A percentile compares a stretch with the other conserved stretches of the same genome.
phyloP scores from a whole-genome alignment of 129 eudicot species.

The Chrysanthemum seticuspe region DNA sequence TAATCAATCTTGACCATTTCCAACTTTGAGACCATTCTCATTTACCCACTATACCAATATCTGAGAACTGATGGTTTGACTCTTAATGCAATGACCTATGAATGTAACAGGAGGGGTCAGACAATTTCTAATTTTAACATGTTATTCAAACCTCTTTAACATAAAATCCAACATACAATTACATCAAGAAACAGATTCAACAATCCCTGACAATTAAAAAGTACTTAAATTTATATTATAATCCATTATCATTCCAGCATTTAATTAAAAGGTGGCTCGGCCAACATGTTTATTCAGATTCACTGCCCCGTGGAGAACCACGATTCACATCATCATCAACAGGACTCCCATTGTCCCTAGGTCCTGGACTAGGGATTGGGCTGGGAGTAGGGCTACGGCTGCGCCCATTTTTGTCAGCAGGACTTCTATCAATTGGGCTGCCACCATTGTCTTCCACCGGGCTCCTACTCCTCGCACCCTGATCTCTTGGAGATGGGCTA shows the following conservation, averaged over 20 bases:
- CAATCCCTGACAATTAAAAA: not conserved
- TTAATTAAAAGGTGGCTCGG: not conserved
- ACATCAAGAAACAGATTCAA: not conserved
- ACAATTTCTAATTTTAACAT: not conserved
- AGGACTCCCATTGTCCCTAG: conserved; percentile 42
- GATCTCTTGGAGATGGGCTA: conserved; percentile 40
- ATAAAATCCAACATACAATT: not conserved
- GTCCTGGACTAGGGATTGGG: conserved; percentile 47
- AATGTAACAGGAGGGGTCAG: not conserved
- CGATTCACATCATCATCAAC: conserved; percentile 42
- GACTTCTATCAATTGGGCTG: conserved; percentile 22
- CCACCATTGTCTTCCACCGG: conserved; percentile 32
- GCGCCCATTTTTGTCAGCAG: conserved; percentile 49
- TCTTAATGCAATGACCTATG: not conserved
- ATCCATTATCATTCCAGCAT: not conserved
- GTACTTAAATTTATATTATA: not conserved
- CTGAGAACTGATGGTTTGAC: no score
- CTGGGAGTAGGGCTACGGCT: conserved; percentile 31
- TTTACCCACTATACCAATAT: no score
- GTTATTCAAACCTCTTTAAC: not conserved
- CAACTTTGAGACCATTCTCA: no score
- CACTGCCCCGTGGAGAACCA: conserved; percentile 59
- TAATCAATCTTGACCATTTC: no score
- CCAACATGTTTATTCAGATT: conserved; percentile 20
- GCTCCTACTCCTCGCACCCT: conserved; percentile 32